Conservation (phyloP, 2,329 filamentous ascomycete genomes). For the Plenodomus biglobosus region DNA sequence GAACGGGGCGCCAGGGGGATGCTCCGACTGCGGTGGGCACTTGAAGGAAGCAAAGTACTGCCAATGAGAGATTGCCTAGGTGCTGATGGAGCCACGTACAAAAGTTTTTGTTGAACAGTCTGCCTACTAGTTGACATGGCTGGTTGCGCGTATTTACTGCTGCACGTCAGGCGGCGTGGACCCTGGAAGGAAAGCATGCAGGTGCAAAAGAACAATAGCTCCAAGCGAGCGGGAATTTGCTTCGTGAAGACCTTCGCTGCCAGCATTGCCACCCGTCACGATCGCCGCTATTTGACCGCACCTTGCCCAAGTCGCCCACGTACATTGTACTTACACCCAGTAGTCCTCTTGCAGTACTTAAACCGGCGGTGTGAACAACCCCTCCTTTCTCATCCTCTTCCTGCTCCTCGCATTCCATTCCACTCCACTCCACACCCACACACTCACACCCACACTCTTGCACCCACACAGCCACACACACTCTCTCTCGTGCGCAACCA, state of each 20-base stretch:
- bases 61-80: too few relatives aligned
- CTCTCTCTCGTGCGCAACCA: conserved; percentile 24
- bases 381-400: conserved; percentile 13
- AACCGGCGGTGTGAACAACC: conserved; percentile 41
- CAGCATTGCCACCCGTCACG: conserved; percentile 39
- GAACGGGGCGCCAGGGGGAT: conserved; percentile 11
- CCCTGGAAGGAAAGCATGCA: conserved; percentile 9
- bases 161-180: too few relatives aligned
- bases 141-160: too few relatives aligned
- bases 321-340: too few relatives aligned
- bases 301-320: too few relatives aligned
- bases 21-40: conserved; percentile 19
- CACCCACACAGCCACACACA: neutral
- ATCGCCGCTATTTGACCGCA: conserved; percentile 42
- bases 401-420: conserved; percentile 6
- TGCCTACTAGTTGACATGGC: too few relatives aligned
- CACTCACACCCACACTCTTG: too few relatives aligned
- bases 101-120: too few relatives aligned
- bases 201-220: conserved; percentile 1
- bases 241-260: conserved; percentile 8
- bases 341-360: conserved; percentile 36
- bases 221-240: conserved; percentile 21
- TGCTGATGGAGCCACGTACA: neutral
- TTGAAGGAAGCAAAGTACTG: too few relatives aligned
- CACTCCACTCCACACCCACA: conserved; percentile 13